phyloP scores from a whole-genome alignment of 164 flowering plant genomes.

The Kalanchoe fedtschenkoi region DNA sequence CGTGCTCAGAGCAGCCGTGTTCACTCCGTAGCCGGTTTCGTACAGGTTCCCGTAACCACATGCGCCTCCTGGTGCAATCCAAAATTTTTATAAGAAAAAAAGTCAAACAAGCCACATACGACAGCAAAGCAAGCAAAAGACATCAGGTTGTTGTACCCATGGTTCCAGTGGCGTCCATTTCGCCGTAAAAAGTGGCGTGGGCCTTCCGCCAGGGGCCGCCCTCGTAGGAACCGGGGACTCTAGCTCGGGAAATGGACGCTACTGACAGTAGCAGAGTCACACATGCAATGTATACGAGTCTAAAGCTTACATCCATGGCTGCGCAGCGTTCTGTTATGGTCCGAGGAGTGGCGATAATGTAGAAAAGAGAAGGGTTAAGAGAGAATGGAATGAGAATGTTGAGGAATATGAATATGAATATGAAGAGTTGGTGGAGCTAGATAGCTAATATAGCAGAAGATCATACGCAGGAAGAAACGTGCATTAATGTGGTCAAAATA shows the following conservation, averaged over 20 bases:
- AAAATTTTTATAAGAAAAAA: too few species aligned
- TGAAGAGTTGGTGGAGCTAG: not conserved
- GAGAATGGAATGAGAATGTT: not conserved
- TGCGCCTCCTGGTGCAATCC: constrained; percentile 9
- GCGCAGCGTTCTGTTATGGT: too few species aligned
- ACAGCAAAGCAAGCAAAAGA: not conserved
- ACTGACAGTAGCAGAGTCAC: not conserved
- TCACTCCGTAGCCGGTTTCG: not conserved
- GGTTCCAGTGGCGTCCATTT: too few species aligned
- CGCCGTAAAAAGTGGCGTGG: too few species aligned
- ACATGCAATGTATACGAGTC: not conserved
- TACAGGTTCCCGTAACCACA: constrained; percentile 6
- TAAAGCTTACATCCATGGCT: not conserved
- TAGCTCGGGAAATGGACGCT: too few species aligned
- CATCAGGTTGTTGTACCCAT: not conserved
- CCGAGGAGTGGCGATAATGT: too few species aligned
- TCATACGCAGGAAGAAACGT: too few species aligned
- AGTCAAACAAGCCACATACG: too few species aligned
- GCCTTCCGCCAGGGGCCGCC: too few species aligned
- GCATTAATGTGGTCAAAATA: too few species aligned
- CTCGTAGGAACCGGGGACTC: too few species aligned
- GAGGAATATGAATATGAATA: not conserved
- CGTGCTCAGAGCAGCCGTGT: constrained; percentile 7
- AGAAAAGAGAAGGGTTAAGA: not conserved
- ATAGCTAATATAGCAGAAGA: too few species aligned